A percentile compares a stretch with the other conserved stretches of the same genome.
phyloP scores from a whole-genome alignment of 177 flowering plant species.

The Vitis hybrid region DNA sequence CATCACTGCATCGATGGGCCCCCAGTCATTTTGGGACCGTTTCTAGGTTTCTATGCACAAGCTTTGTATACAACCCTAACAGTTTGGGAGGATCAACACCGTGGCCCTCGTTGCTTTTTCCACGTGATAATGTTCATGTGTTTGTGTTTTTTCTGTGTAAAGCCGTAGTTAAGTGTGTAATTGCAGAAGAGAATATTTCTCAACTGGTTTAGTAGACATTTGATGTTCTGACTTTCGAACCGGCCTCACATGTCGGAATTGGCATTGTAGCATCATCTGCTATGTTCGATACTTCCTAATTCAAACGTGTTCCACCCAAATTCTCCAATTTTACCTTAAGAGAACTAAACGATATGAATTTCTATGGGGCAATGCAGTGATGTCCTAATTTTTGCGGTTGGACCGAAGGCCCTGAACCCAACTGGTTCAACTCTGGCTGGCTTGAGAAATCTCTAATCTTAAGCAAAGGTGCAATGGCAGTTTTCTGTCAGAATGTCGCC shows the following conservation, averaged over 20 bases:
- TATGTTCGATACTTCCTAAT: background rate
- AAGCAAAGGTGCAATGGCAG: no score
- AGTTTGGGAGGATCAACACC: background rate
- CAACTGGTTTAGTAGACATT: background rate
- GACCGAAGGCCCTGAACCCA: no score
- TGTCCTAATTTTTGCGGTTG: background rate
- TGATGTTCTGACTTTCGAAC: slow-evolving; percentile 13
- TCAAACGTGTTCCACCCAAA: background rate
- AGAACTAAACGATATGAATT: background rate
- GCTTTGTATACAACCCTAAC: background rate
- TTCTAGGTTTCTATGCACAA: background rate
- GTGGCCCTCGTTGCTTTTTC: background rate
- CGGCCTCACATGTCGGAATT: background rate
- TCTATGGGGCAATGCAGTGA: background rate
- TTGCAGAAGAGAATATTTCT: slow-evolving; percentile 14
- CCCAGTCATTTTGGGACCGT: background rate
- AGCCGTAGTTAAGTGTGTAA: slow-evolving; percentile 17
- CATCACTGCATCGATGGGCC: background rate
- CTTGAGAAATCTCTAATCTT: no score
- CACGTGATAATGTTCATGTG: background rate
- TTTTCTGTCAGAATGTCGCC: no score
- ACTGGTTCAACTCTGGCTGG: no score
- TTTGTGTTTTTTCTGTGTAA: slow-evolving; percentile 17
- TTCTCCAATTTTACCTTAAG: background rate
- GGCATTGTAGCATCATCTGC: background rate